Evolutionary conservation across 2,329 filamentous ascomycete species (phyloP), one percentile per base, ranked within the genome.

Genomic region (Cryphonectria carpinicola): DNA sequence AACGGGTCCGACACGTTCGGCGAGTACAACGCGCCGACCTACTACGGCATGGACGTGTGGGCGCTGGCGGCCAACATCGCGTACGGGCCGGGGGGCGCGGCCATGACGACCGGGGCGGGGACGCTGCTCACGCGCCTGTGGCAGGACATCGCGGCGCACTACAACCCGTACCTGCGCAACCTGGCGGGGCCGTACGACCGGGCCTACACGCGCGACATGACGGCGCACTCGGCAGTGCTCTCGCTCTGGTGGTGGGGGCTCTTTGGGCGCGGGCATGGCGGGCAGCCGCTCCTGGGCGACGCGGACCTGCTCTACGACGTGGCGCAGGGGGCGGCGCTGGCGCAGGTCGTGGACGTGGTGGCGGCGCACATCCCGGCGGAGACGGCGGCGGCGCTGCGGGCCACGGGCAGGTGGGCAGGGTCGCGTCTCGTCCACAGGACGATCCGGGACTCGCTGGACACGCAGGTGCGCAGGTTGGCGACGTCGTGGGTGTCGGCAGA

Each of bases 221-320:
- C 80, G 1, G 75, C 76, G 6, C 81, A 84, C 71, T 81, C 79
- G 1, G 76, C 81, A 0, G 81, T 84, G 54, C 73, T 84, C n/a
- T 78, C 79, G 14, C 75, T 82, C 67, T 83, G 80, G 72, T 82
- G 79, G 76, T 84, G 83, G 82, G 80, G 81, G 5, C 73, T 84
- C 13, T 83, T 79, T 66, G 83, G 82, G 0, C 78, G 81, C 56
- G 78, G 79, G 4, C 79, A 78, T 62, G 80, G 81, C 0, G 80
- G 80, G 0, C 77, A 80, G 37, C 80, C 81, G 2, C 78, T 77
- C 46, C 80, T 80, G 66, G 76, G 79, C 8, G 81, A 84, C 43
- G 68, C 75, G 4, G 82, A 84, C 68, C 75, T 84, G n/a, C 73
- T 80, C 0, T 84, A 79, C 69, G 83, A 84, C 66, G 74, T 81